Percentiles rank a stretch among this genome's conserved stretches.
phyloP scores from a whole-genome alignment of 805 yeast genomes.

The Danielia reshetovae region DNA sequence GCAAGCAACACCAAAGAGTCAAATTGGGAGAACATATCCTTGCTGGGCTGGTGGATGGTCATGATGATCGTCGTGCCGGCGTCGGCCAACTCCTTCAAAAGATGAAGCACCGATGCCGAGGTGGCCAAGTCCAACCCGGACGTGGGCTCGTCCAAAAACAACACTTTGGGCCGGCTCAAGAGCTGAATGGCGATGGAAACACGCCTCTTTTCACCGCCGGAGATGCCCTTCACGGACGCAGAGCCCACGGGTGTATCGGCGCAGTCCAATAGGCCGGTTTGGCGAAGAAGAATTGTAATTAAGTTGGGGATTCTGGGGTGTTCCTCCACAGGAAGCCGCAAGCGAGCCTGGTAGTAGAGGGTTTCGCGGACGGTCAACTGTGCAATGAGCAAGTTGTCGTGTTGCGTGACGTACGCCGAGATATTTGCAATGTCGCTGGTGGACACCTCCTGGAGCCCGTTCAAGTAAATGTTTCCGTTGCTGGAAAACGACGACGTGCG shows the following conservation, averaged over 20 bases:
- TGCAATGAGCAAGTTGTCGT: constrained; percentile 68
- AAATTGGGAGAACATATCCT: constrained; percentile 58
- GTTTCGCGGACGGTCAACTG: constrained; percentile 78
- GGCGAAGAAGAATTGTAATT: constrained; percentile 55
- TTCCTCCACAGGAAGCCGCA: constrained; percentile 49
- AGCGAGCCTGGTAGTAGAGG: constrained; percentile 61
- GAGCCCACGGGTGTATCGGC: constrained; percentile 58
- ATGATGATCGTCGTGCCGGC: constrained; percentile 64
- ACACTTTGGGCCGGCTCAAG: constrained; percentile 63
- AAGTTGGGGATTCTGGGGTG: constrained; percentile 41
- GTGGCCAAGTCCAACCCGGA: constrained; percentile 84
- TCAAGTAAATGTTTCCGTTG: constrained; percentile 25
- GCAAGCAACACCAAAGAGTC: constrained; percentile 71
- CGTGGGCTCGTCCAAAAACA: constrained; percentile 84
- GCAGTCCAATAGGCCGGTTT: constrained; percentile 69
- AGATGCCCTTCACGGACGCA: constrained; percentile 36
- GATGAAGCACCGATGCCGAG: constrained; percentile 60
- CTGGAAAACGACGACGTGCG: constrained; percentile 18
- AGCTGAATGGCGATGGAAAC: constrained; percentile 80
- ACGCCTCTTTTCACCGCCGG: constrained; percentile 67
- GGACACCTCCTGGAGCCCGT: constrained; percentile 22
- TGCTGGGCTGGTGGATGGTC: constrained; percentile 84
- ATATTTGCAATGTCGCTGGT: constrained; percentile 23
- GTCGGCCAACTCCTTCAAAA: constrained; percentile 55
- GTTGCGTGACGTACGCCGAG: constrained; percentile 79